Base-by-base conservation (phyloP, 345 rosid genomes). In the Laguncularia racemosa region DNA sequence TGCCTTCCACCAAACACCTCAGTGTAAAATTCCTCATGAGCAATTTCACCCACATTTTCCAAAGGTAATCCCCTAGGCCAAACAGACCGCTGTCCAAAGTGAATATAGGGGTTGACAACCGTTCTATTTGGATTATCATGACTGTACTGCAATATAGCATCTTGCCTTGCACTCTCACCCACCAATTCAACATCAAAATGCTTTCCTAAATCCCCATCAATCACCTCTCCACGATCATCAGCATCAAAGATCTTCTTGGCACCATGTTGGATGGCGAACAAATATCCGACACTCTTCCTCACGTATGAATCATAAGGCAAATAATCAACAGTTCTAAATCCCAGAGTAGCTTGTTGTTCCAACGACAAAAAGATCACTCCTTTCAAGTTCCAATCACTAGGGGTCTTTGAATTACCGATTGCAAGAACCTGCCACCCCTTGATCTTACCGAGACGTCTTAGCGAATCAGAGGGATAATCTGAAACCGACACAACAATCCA, bases 11-110 rank as follows among this genome's bases (percentile, higher is more conserved):
- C 85, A 49, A 82, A 93, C 57, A 93, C 72, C 90, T 93, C 90
- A 10, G 96, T 87, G 72, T 90, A 90, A 60, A 75, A 93, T 73
- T 85, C 96, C 59, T 93, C 99, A 56, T 88, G 96, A 13, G 78
- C 85, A 53, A 93, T 74, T 63, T 85, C 96, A 52, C 96, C 95
- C 4, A 93, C 96, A 71, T 90, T 79, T 72, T 93, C 97, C 72
- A 90, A 79, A 4, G 99, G 99, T 70, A 93, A 77, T 47, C 99
- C 99, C 66, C 97, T 78, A 60, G 99, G 99, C 99, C 99, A 93
- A 71, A 93, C 93, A 0, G 99, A 85, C 60, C 99, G 78, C 73
- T 93, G 99, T 16, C 97, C 97, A 5, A 93, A 93, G 77, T 93
- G 99, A 46, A 93, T 73, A 21, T 88, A 93, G 20, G 99, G 99